Evolutionary conservation across 2,329 filamentous ascomycete genomes (phyloP).

Genomic region (Aureobasidium sp.): DNA sequence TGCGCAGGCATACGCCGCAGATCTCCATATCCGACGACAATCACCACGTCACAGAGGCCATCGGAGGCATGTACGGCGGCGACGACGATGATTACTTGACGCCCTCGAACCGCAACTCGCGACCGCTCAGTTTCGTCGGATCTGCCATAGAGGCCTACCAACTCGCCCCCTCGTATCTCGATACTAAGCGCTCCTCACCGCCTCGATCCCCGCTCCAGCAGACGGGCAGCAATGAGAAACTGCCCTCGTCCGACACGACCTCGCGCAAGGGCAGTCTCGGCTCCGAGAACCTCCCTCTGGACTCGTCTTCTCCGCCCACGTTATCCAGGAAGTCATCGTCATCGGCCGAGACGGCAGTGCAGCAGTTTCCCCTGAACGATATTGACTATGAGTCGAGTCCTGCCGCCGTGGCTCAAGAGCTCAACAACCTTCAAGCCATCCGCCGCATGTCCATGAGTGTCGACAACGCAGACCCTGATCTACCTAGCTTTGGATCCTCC

Average conservation of each 20-base stretch:
- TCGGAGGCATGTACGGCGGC: conserved; percentile 75
- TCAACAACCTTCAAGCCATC: conserved; percentile 85
- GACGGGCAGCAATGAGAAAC: conserved; percentile 29
- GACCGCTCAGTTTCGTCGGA: conserved; percentile 68
- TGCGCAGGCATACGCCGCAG: conserved; percentile 50
- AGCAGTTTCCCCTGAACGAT: conserved; percentile 62
- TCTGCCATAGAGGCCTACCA: conserved; percentile 44
- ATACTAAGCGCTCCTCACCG: conserved; percentile 18
- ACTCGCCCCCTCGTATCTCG: conserved; percentile 19
- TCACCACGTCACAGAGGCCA: conserved; percentile 91
- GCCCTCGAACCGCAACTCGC: conserved; percentile 44
- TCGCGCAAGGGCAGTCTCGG: conserved; percentile 15
- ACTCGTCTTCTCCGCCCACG: conserved; percentile 29
- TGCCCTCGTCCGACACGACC: conserved; percentile 16
- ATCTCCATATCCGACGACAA: conserved; percentile 75
- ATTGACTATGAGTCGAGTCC: conserved; percentile 86
- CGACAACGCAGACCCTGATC: conserved; percentile 59
- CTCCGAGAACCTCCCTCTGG: conserved; percentile 13
- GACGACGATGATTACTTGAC: conserved; percentile 37
- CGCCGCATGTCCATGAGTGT: conserved; percentile 94
- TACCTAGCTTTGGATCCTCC: conserved; percentile 61
- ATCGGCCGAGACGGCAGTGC: conserved; percentile 28
- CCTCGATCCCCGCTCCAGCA: conserved; percentile 22
- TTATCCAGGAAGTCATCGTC: conserved; percentile 29
- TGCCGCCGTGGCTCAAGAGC: conserved; percentile 80